A percentile compares a stretch with the other conserved stretches of the same genome.
Evolutionary conservation across 2,329 filamentous ascomycete genomes (phyloP).

Genomic region (Colletotrichum caudatum): DNA sequence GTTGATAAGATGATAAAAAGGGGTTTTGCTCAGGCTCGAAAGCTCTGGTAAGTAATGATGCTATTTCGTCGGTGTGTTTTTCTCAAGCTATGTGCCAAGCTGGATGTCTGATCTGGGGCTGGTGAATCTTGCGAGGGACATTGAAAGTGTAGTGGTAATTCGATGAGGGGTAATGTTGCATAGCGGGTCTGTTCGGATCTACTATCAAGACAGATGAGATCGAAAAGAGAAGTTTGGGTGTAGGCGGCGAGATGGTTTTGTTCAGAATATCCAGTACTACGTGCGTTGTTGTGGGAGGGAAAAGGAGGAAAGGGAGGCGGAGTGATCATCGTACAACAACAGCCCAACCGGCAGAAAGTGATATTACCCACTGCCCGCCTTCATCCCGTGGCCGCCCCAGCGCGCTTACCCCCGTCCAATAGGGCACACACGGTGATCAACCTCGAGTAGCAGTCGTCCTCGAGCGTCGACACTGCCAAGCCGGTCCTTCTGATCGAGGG

Average conservation of each 20-base stretch:
- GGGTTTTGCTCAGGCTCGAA: constrained; percentile 9
- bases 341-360: constrained; percentile 40
- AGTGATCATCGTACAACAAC: constrained; percentile 25
- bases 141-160: constrained; percentile 39
- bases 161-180: constrained; percentile 40
- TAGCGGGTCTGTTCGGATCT: constrained; percentile 39
- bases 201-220: constrained; percentile 40
- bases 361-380: constrained; percentile 40
- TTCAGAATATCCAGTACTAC: constrained; percentile 35
- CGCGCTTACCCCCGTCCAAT: constrained; percentile 38
- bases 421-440: constrained; percentile 35
- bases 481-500: constrained; percentile 7
- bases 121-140: constrained; percentile 38
- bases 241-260: constrained; percentile 36
- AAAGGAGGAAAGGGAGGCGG: constrained; percentile 22
- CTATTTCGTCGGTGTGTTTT: constrained; percentile 20
- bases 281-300: constrained; percentile 33
- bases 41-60: constrained; percentile 7
- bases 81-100: constrained; percentile 42
- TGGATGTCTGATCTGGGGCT: constrained; percentile 41
- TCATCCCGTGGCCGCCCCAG: constrained; percentile 36
- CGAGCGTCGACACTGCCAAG: constrained; percentile 27
- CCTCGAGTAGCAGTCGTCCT: background rate
- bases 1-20: constrained; percentile 9
- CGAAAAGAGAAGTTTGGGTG: constrained; percentile 24